A percentile compares a stretch with the other conserved stretches of the same genome.
Conservation (phyloP, 2,329 filamentous ascomycete species). For the Metarhizium robertsii region DNA sequence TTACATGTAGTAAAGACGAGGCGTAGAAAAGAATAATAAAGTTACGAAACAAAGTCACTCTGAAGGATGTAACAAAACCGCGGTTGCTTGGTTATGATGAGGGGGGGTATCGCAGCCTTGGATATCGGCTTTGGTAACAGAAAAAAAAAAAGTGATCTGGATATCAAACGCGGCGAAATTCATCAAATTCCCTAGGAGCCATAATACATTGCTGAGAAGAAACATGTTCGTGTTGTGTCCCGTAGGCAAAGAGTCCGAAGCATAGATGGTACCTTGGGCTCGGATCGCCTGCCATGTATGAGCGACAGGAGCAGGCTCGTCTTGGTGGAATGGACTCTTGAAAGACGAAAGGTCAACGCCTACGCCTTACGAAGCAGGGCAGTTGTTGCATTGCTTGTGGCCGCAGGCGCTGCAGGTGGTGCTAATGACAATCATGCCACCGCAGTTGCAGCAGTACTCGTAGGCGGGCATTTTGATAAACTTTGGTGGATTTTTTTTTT, state of each 20-base stretch:
- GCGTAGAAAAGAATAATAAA: background rate
- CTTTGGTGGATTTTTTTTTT: background rate
- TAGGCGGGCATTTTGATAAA: constrained; percentile 31
- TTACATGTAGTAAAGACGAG: background rate
- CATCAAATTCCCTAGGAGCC: background rate
- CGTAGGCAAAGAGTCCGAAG: background rate
- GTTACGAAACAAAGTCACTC: background rate
- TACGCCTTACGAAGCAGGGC: constrained; percentile 17
- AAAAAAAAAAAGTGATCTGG: background rate
- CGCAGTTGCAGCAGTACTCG: constrained; percentile 47
- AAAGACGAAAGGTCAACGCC: background rate
- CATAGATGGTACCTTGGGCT: background rate
- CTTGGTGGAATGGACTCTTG: background rate
- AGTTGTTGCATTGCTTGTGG: constrained; percentile 40
- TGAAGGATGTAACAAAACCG: background rate
- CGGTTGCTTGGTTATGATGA: background rate
- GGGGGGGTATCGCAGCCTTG: background rate
- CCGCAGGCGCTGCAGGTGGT: constrained; percentile 40
- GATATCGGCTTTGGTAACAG: background rate
- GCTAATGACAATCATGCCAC: constrained; percentile 48
- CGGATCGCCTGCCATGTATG: too few species aligned
- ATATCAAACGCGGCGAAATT: background rate
- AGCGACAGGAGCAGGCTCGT: too few species aligned
- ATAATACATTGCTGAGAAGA: background rate
- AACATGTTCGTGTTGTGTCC: background rate